These are phyloP conservation scores for Naganishia onofrii DNA, from an alignment of 768 basidiomycete species.

Conservation along the genomic window DNA sequence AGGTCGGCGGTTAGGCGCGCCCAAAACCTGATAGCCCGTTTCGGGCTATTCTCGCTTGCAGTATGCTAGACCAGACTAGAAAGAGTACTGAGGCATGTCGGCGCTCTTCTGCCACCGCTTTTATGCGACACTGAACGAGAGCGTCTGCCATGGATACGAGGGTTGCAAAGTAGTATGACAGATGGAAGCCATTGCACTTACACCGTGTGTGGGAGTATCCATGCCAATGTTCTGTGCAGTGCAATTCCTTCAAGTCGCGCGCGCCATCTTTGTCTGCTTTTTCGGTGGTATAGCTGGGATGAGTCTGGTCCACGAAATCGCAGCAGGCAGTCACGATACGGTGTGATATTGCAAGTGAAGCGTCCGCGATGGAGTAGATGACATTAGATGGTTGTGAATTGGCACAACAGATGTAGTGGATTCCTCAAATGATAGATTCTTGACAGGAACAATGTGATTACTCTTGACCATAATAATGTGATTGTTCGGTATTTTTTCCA, in stretches of 20 bases:
- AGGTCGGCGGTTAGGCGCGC: background rate
- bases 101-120: background rate
- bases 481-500: background rate
- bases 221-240: background rate
- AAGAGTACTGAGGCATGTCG: too few species aligned
- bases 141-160: too few species aligned
- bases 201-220: constrained; percentile 20
- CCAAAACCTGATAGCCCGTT: constrained; percentile 5
- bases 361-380: background rate
- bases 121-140: background rate
- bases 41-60: background rate
- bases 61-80: too few species aligned
- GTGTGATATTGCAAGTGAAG: background rate
- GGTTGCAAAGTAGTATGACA: background rate
- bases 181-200: background rate
- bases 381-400: background rate
- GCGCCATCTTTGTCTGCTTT: background rate
- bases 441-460: background rate
- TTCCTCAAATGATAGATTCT: background rate
- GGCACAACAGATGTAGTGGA: background rate
- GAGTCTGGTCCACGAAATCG: background rate
- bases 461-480: too few species aligned
- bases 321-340: background rate
- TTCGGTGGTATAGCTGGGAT: background rate
- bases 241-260: background rate